Conservation (phyloP, 192 early-diverging fungal species). For the Dissophora globulifera region DNA sequence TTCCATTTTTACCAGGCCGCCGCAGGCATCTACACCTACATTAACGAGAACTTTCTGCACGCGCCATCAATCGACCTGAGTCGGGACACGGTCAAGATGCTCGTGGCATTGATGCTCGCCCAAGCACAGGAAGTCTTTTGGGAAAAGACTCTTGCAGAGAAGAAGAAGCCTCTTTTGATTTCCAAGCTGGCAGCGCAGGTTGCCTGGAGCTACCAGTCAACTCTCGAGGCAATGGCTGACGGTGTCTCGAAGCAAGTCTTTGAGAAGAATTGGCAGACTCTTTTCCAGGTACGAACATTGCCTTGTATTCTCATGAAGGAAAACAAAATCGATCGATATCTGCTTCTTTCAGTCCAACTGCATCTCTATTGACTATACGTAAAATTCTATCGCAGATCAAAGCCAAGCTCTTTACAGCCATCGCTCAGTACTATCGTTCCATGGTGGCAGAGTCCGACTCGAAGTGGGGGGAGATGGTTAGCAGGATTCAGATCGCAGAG, state of each 20-base stretch:
- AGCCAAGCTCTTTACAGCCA: slow-evolving; percentile 84
- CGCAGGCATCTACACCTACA: slow-evolving; percentile 93
- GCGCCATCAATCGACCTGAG: slow-evolving; percentile 93
- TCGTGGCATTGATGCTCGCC: slow-evolving; percentile 89
- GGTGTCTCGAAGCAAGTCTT: slow-evolving; percentile 76
- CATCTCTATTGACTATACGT: no score
- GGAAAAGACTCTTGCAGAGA: slow-evolving; percentile 86
- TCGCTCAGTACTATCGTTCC: slow-evolving; percentile 89
- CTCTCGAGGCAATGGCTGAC: slow-evolving; percentile 77
- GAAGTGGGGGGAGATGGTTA: slow-evolving; percentile 89
- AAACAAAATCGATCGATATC: no score
- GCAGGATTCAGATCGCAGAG: slow-evolving; percentile 82
- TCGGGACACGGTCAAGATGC: slow-evolving; percentile 86
- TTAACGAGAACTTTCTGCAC: slow-evolving; percentile 98
- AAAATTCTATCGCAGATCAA: no score
- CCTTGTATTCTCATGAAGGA: no score
- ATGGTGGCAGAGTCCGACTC: slow-evolving; percentile 77
- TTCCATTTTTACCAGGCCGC: slow-evolving; percentile 93
- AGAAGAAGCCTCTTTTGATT: slow-evolving; percentile 88
- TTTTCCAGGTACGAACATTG: slow-evolving; percentile 80
- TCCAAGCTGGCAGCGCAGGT: slow-evolving; percentile 90
- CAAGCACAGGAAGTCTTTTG: slow-evolving; percentile 95
- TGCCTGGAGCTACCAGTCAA: slow-evolving; percentile 77
- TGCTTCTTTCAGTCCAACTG: no score
- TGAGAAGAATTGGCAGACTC: slow-evolving; percentile 82